These are phyloP conservation scores for Litchi chinensis DNA, from an alignment of 345 rosid genomes.

Conservation along the genomic window DNA sequence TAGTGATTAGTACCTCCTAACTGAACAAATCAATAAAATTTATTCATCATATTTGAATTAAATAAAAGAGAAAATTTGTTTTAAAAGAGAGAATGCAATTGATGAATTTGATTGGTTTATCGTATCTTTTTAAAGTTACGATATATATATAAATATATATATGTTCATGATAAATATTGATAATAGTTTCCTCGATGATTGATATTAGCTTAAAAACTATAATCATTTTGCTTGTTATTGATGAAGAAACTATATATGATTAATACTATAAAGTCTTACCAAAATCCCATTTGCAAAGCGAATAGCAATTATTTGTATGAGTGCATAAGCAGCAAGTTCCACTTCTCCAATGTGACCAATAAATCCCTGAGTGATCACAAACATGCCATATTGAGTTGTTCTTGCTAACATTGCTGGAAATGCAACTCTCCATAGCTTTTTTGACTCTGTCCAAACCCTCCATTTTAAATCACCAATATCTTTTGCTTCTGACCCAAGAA, in stretches of 20 bases:
- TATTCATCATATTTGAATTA: no score
- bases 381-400: conserved; percentile 45
- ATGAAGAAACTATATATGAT: no score
- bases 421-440: conserved; percentile 49
- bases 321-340: conserved; percentile 61
- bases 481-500: conserved; percentile 18
- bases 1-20: no score
- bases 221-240: no score
- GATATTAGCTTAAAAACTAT: no score
- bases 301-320: conserved; percentile 52
- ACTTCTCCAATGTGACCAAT: conserved; percentile 49
- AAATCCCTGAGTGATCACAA: conserved; percentile 62
- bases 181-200: background rate
- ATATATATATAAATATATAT: no score
- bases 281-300: conserved; percentile 55
- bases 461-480: conserved; percentile 17
- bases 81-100: no score
- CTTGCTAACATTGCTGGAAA: conserved; percentile 54
- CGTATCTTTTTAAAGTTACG: no score
- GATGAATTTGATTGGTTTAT: no score
- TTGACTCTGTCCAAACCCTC: conserved; percentile 51
- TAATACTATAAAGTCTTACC: conserved; percentile 24
- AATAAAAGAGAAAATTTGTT: no score
- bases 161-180: background rate
- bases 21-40: no score